Evolutionary conservation across 441 rosid species (phyloP).

Genomic region (Macaranga tanarius): DNA sequence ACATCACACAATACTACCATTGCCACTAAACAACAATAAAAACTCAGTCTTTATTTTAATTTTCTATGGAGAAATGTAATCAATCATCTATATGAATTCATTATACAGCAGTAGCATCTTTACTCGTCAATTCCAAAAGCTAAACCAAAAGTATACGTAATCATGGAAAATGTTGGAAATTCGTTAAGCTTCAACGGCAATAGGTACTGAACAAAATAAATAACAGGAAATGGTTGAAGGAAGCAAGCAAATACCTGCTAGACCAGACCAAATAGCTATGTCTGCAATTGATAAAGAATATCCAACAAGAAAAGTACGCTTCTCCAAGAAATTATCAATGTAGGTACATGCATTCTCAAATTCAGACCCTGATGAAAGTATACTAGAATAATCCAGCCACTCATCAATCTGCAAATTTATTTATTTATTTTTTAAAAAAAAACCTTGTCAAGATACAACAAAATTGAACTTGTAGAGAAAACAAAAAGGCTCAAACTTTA

Average conservation of each 20-base stretch:
- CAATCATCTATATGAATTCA: background rate
- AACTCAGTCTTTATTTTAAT: background rate
- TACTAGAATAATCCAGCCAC: conserved; percentile 70
- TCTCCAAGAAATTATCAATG: conserved; percentile 50
- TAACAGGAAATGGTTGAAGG: conserved; percentile 6
- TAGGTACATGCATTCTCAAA: conserved; percentile 73
- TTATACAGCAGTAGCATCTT: no score
- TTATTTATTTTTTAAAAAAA: background rate
- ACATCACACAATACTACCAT: background rate
- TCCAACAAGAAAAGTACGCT: conserved; percentile 61
- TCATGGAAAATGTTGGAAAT: background rate
- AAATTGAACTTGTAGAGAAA: background rate
- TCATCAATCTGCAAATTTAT: conserved; percentile 58
- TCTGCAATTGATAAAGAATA: conserved; percentile 73
- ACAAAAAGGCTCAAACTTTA: background rate
- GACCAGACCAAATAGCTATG: conserved; percentile 83
- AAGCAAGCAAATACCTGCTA: conserved; percentile 51
- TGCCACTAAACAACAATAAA: background rate
- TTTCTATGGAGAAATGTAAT: background rate
- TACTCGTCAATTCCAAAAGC: no score
- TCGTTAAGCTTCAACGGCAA: background rate
- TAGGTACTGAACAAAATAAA: background rate
- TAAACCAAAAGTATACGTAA: background rate
- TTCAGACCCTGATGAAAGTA: conserved; percentile 72
- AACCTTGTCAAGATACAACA: background rate